Evolutionary conservation across 768 basidiomycete genomes (phyloP).

Genomic region (Leccinum rimulosum): DNA sequence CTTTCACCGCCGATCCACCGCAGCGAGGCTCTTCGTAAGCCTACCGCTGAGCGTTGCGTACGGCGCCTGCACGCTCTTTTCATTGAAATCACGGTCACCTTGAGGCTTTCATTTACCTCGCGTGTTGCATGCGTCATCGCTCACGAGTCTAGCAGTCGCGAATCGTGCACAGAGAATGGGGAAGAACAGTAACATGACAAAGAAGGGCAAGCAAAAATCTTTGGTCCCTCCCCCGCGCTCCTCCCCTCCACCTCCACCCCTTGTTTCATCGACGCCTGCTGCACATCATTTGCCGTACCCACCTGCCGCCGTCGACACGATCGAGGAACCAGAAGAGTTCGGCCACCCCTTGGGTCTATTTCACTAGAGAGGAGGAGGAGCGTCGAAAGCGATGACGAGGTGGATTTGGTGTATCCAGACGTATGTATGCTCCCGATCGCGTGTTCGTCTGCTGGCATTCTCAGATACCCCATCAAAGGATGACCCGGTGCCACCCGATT

Average conservation of each 20-base stretch:
- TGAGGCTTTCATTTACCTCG: conserved; percentile 32
- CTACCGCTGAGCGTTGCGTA: conserved; percentile 2
- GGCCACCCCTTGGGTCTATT: conserved; percentile 20
- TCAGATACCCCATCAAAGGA: too few species aligned
- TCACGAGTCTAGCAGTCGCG: conserved; percentile 20
- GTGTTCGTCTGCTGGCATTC: too few species aligned
- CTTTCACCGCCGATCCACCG: neutral
- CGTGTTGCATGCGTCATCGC: conserved; percentile 29
- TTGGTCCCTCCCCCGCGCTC: conserved; percentile 8
- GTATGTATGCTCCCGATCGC: too few species aligned
- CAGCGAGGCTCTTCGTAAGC: conserved; percentile 12
- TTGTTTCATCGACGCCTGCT: conserved; percentile 22
- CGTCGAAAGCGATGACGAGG: too few species aligned
- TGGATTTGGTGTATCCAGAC: too few species aligned
- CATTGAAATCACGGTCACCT: conserved; percentile 16
- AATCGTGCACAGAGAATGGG: conserved; percentile 25
- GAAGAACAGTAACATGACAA: conserved; percentile 22
- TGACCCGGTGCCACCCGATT: too few species aligned
- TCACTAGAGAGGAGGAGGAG: neutral
- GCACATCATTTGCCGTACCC: conserved; percentile 25
- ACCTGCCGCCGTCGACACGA: conserved; percentile 18
- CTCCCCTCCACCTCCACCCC: conserved; percentile 9
- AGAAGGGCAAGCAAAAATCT: conserved; percentile 35
- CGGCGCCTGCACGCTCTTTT: conserved; percentile 6
- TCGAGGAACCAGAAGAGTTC: conserved; percentile 28